A percentile compares a stretch with the other conserved stretches of the same genome.
phyloP scores from a whole-genome alignment of 768 basidiomycete genomes.

The Harrya chromipes region DNA sequence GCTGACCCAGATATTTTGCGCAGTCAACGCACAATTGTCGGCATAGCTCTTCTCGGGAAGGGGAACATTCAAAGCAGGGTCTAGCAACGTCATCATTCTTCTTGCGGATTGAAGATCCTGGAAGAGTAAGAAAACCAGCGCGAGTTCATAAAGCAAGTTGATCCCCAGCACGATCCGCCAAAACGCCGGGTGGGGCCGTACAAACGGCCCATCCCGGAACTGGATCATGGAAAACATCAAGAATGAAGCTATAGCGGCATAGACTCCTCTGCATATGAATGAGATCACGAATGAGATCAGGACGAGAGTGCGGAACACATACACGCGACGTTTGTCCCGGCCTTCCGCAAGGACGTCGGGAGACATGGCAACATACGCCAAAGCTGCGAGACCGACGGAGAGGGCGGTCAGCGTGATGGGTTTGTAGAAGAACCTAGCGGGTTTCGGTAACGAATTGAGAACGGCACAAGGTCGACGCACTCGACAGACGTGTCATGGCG shows the following conservation, averaged over 20 bases:
- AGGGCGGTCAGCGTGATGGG: constrained; percentile 78
- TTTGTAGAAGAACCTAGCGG: constrained; percentile 79
- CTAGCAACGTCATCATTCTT: constrained; percentile 75
- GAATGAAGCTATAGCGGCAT: constrained; percentile 72
- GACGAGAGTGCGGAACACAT: constrained; percentile 27
- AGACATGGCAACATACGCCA: constrained; percentile 81
- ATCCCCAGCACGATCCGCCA: constrained; percentile 79
- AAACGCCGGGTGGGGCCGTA: constrained; percentile 85
- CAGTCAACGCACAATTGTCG: constrained; percentile 69
- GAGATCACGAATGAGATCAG: constrained; percentile 11
- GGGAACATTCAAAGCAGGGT: constrained; percentile 64
- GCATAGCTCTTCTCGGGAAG: constrained; percentile 86
- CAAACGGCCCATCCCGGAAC: constrained; percentile 86
- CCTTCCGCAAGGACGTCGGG: constrained; percentile 86
- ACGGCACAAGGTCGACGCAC: constrained; percentile 37
- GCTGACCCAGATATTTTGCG: constrained; percentile 64
- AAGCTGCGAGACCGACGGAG: constrained; percentile 56
- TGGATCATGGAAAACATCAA: constrained; percentile 83
- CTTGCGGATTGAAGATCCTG: constrained; percentile 79
- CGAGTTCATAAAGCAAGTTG: constrained; percentile 81
- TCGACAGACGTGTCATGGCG: constrained; percentile 79
- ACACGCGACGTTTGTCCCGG: constrained; percentile 77
- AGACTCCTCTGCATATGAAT: constrained; percentile 56
- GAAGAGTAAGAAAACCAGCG: constrained; percentile 80
- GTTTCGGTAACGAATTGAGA: constrained; percentile 4